Percentiles rank a stretch among this genome's conserved stretches.
Evolutionary conservation across 2,329 filamentous ascomycete species (phyloP).

Genomic region (Tolypocladium ovalisporum): DNA sequence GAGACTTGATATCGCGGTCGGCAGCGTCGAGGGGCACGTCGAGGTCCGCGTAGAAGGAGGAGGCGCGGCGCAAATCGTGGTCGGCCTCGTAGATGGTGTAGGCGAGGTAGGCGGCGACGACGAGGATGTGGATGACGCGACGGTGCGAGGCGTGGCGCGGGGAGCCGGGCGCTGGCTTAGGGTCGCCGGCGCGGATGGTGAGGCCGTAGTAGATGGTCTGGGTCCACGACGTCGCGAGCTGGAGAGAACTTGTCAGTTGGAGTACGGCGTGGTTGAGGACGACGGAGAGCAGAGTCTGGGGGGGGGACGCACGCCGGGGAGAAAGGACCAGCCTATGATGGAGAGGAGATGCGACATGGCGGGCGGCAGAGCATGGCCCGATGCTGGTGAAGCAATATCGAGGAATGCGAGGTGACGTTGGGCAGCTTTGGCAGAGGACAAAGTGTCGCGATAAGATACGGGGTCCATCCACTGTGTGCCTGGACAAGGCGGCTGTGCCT

Average conservation of each 20-base stretch:
- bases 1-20: constrained; percentile 70
- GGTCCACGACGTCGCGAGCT: constrained; percentile 69
- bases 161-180: constrained; percentile 61
- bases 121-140: constrained; percentile 70
- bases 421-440: background rate
- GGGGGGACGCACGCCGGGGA: constrained; percentile 35
- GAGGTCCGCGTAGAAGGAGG: constrained; percentile 72
- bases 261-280: background rate
- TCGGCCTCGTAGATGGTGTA: constrained; percentile 93
- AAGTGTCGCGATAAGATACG: background rate
- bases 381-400: background rate
- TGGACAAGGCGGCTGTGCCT: background rate
- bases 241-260: background rate
- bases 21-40: constrained; percentile 56
- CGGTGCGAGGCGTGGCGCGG: constrained; percentile 63
- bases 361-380: constrained; percentile 9
- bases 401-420: background rate
- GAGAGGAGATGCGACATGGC: constrained; percentile 42
- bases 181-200: constrained; percentile 80
- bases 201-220: constrained; percentile 80
- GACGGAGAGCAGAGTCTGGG: background rate
- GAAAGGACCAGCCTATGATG: constrained; percentile 45
- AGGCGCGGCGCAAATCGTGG: constrained; percentile 58
- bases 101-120: constrained; percentile 73
- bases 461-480: background rate